Conservation (phyloP, 2,329 filamentous ascomycete genomes). For the Sporothrix globosa region DNA sequence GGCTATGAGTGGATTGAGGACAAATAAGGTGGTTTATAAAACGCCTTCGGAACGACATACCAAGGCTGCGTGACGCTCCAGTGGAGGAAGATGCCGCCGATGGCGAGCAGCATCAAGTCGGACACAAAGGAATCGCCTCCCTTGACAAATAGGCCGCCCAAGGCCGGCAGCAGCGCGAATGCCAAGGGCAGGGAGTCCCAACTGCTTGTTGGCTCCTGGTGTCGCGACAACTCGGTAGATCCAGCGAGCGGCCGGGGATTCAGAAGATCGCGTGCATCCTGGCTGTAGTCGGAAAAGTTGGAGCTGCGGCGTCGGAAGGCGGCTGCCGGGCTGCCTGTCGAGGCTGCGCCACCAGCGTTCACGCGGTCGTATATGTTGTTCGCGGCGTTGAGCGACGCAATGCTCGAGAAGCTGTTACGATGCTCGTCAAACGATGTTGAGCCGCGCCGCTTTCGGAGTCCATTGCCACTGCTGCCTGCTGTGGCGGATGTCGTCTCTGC, state of each 20-base stretch:
- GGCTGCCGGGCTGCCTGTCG: constrained; percentile 46
- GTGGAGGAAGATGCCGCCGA: constrained; percentile 85
- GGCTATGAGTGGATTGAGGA: background rate
- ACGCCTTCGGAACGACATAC: constrained; percentile 52
- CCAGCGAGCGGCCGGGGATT: constrained; percentile 50
- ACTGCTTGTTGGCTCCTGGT: constrained; percentile 60
- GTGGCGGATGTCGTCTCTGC: background rate
- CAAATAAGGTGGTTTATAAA: background rate
- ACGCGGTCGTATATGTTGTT: background rate
- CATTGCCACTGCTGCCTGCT: background rate
- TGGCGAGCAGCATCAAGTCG: constrained; percentile 76
- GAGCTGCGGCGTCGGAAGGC: constrained; percentile 55
- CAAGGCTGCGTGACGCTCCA: constrained; percentile 91
- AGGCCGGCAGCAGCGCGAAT: constrained; percentile 80
- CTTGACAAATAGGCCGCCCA: constrained; percentile 82
- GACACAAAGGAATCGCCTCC: constrained; percentile 83
- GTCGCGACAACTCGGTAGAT: constrained; percentile 43
- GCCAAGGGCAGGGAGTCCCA: constrained; percentile 82
- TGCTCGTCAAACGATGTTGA: constrained; percentile 21
- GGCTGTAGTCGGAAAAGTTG: constrained; percentile 72
- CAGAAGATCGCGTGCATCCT: constrained; percentile 72
- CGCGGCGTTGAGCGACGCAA: constrained; percentile 14
- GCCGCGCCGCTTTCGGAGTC: constrained; percentile 27
- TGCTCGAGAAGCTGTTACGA: constrained; percentile 26
- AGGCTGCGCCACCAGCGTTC: constrained; percentile 36